A percentile compares a stretch with the other conserved stretches of the same genome.
Evolutionary conservation across 768 basidiomycete species (phyloP).

Genomic region (Leccinum barrowsii): DNA sequence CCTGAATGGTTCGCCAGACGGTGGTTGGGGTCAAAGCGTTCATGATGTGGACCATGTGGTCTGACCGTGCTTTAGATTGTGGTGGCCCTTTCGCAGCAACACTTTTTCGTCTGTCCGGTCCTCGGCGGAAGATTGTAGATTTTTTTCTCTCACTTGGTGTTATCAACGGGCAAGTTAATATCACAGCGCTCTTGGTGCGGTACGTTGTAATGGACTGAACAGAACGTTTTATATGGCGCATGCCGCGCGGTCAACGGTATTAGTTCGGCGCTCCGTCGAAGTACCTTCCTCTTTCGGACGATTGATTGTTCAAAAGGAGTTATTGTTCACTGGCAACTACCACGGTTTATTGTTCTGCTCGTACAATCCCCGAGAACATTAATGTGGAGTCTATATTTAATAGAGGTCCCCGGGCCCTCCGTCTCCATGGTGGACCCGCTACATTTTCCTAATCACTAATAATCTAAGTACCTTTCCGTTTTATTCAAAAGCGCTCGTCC

Average conservation of each 20-base stretch:
- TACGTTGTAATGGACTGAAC: too few species aligned
- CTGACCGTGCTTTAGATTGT: too few species aligned
- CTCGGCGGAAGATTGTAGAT: too few species aligned
- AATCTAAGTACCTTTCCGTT: conserved; percentile 5
- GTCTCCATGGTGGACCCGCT: conserved; percentile 24
- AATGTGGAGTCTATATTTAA: conserved; percentile 14
- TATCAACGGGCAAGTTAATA: not conserved
- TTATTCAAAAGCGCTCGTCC: not conserved
- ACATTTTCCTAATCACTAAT: conserved; percentile 2
- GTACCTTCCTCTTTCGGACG: conserved; percentile 27
- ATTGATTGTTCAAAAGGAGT: not conserved
- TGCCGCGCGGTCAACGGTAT: too few species aligned
- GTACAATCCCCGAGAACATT: not conserved
- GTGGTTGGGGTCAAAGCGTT: not conserved
- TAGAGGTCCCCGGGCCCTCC: not conserved
- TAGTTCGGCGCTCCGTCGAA: too few species aligned
- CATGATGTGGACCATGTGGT: not conserved
- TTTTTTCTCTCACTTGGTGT: not conserved
- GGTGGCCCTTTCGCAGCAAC: not conserved
- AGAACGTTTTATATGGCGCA: too few species aligned
- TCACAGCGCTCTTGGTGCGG: too few species aligned
- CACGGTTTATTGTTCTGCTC: conserved; percentile 20
- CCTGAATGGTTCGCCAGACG: not conserved
- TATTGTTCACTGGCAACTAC: conserved; percentile 11
- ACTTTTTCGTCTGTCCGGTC: not conserved